Evolutionary conservation across 2,329 filamentous ascomycete genomes (phyloP), one percentile per base, ranked within the genome.

Genomic region (Aureobasidium vineae): DNA sequence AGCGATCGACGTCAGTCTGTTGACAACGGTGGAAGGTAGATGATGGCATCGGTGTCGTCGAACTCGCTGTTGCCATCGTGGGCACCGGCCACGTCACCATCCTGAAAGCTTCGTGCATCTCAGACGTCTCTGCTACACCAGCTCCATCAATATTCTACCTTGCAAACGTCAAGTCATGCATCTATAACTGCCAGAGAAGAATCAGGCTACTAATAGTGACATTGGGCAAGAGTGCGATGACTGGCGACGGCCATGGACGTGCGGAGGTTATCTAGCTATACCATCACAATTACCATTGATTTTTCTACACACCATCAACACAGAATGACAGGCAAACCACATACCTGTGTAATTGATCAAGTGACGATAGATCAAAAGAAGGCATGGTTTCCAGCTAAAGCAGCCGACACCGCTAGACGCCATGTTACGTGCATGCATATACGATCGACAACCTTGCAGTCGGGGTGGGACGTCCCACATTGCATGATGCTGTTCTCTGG

Each of bases 391-490:
- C 53, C 53, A 19, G 15, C 15, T 26, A 10, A 33, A 40, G 40
- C 33, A 59, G 38, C 54, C 54, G 54, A 59, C 40, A 45, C 54
- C 54, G 54, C 54, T 59, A 33, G 26, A 43, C 54, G 54, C 54
- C 54, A 43, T 57, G 15, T n/a, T 43, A 57, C 38, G 23, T 45
- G 54, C 54, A 59, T 59, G 54, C 54, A 59, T 59, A 45, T 13
- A 45, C 19, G 40, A 59, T 59, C 38, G 40, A 43, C 54, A 40
- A 45, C 38, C 38, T 43, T 45, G 54, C 54, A 59, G 54, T 59
- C 54, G 54, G 54, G 54, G 45, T 31, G 38, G 54, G 31, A 59
- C 54, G 40, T 59, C 45, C 54, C 54, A 59, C 54, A 59, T 59
- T 59, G 54, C 40, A 56, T 56, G 33, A 5, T 40, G n/a, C 26